phyloP scores from a whole-genome alignment of 1,139 yeast genomes.

The Scheffersomyces stambukii region DNA sequence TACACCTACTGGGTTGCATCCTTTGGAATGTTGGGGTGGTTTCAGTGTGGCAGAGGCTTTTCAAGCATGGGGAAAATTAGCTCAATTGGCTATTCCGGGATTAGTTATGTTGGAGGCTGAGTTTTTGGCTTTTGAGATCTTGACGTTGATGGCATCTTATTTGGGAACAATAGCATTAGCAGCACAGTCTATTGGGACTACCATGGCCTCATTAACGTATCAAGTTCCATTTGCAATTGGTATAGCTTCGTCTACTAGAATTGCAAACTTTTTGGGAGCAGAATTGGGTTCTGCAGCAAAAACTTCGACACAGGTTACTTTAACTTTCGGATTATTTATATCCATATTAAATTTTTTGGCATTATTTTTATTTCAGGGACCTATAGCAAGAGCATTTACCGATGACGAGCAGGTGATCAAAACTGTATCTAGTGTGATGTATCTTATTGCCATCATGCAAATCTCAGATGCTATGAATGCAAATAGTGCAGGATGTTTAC shows the following conservation, averaged over 20 bases:
- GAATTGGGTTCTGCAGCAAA: slow-evolving; percentile 45
- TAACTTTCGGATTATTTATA: slow-evolving; percentile 39
- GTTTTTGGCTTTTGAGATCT: slow-evolving; percentile 53
- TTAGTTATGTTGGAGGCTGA: slow-evolving; percentile 58
- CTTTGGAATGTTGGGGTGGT: slow-evolving; percentile 44
- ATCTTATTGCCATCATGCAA: slow-evolving; percentile 53
- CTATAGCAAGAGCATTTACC: slow-evolving; percentile 38
- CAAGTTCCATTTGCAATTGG: slow-evolving; percentile 59
- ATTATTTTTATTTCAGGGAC: slow-evolving; percentile 32
- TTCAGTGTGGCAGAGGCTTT: slow-evolving; percentile 28
- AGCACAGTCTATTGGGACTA: slow-evolving; percentile 55
- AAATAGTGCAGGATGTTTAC: slow-evolving; percentile 54
- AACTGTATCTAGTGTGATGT: slow-evolving; percentile 41
- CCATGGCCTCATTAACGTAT: slow-evolving; percentile 50
- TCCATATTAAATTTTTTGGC: slow-evolving; percentile 39
- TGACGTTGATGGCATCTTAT: slow-evolving; percentile 52
- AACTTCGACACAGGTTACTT: slow-evolving; percentile 42
- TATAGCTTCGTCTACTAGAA: slow-evolving; percentile 56
- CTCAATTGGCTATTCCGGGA: slow-evolving; percentile 53
- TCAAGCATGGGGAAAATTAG: slow-evolving; percentile 43
- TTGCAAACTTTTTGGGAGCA: slow-evolving; percentile 58
- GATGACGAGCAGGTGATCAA: slow-evolving; percentile 39
- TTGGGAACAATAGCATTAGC: slow-evolving; percentile 53
- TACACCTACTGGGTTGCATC: slow-evolving; percentile 38
- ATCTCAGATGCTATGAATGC: slow-evolving; percentile 56